Conservation (phyloP, 2,329 filamentous ascomycete species). For the Albifimbria verrucaria region DNA sequence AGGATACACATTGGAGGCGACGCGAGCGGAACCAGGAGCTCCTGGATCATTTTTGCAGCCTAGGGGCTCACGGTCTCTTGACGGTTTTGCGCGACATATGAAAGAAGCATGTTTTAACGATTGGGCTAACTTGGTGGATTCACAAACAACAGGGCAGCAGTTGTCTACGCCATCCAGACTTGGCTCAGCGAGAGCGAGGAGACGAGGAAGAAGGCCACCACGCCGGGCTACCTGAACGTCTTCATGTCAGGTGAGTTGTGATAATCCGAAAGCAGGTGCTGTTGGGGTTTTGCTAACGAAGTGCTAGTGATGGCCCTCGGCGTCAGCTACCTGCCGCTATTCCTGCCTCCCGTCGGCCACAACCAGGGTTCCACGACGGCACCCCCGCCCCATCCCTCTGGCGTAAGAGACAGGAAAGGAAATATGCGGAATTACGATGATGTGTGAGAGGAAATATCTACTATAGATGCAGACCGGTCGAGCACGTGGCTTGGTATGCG, state of each 20-base stretch:
- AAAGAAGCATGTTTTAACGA: neutral
- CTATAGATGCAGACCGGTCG: too few species aligned
- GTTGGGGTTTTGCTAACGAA: conserved; percentile 9
- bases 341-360: conserved; percentile 37
- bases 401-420: neutral
- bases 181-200: conserved; percentile 76
- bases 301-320: conserved; percentile 56
- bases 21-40: neutral
- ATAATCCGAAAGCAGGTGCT: neutral
- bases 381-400: neutral
- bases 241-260: conserved; percentile 69
- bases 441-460: neutral
- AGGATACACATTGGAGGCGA: neutral
- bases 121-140: neutral
- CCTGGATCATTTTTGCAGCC: conserved; percentile 4
- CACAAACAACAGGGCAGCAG: conserved; percentile 57
- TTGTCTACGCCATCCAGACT: conserved; percentile 70
- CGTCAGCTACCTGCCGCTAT: conserved; percentile 49
- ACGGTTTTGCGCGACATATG: neutral
- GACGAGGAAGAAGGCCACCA: conserved; percentile 59
- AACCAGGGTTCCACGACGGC: neutral
- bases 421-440: neutral
- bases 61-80: neutral
- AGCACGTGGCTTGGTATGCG: too few species aligned
- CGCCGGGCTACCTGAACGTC: conserved; percentile 69